Evolutionary conservation across 495 filamentous ascomycete genomes (phyloP).

Genomic region (Trichoderma virens): DNA sequence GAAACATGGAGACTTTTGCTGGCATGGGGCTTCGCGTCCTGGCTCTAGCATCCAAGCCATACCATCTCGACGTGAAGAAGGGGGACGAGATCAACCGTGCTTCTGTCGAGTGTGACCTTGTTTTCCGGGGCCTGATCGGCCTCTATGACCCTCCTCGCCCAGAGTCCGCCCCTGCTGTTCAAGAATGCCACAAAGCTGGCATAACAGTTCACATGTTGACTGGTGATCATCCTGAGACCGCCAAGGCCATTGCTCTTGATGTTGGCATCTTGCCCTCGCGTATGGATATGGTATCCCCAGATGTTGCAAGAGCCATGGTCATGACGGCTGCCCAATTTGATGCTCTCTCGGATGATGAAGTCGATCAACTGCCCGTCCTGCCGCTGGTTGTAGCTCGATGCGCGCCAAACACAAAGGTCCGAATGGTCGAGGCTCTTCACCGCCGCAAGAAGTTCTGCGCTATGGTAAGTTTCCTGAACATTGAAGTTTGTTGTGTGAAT

Average conservation of each 20-base stretch:
- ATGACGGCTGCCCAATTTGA: conserved; percentile 62
- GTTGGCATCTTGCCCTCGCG: conserved; percentile 59
- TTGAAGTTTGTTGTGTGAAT: not conserved
- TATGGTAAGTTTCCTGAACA: conserved; percentile 35
- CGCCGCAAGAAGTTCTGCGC: conserved; percentile 56
- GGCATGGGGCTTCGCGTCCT: conserved; percentile 59
- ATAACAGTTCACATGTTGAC: conserved; percentile 73
- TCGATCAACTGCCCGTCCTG: conserved; percentile 53
- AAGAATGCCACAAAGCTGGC: conserved; percentile 55
- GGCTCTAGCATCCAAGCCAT: conserved; percentile 46
- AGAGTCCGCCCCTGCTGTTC: conserved; percentile 45
- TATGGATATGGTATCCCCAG: conserved; percentile 40
- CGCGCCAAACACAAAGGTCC: conserved; percentile 59
- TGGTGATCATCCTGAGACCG: conserved; percentile 61
- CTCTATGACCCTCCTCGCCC: conserved; percentile 50
- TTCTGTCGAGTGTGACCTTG: conserved; percentile 46
- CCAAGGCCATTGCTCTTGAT: conserved; percentile 54
- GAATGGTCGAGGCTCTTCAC: conserved; percentile 66
- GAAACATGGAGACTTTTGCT: conserved; percentile 59
- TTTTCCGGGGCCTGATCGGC: conserved; percentile 52
- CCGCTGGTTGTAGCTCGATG: conserved; percentile 65
- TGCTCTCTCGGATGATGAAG: conserved; percentile 47
- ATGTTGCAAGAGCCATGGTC: conserved; percentile 54
- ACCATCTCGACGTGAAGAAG: conserved; percentile 24
- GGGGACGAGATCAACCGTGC: conserved; percentile 43